Conservation (phyloP, 1,284 basidiomycete species). For the Megacollybia platyphylla region DNA sequence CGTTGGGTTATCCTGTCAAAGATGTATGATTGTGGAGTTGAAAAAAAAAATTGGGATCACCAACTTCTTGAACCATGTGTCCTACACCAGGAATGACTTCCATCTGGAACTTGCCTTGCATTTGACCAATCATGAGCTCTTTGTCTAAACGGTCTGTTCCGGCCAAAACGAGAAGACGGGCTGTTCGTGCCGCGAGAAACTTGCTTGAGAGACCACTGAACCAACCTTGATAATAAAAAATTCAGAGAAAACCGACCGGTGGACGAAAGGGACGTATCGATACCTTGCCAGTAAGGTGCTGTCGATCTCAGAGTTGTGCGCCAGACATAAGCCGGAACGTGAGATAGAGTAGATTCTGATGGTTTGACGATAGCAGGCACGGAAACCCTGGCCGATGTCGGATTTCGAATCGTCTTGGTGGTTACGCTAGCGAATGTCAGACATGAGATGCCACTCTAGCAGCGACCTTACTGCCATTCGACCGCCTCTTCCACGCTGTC, state of each 20-base stretch:
- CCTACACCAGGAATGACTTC: constrained; percentile 79
- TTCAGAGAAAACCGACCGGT: constrained; percentile 1
- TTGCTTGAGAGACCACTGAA: constrained; percentile 71
- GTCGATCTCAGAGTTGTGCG: constrained; percentile 76
- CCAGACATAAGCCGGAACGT: constrained; percentile 50
- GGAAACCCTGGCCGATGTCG: constrained; percentile 71
- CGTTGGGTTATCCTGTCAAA: constrained; percentile 68
- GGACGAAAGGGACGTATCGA: constrained; percentile 11
- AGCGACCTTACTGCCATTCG: constrained; percentile 81
- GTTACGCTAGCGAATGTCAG: constrained; percentile 34
- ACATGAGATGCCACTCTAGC: background rate
- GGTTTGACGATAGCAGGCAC: constrained; percentile 66
- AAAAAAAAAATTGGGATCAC: constrained; percentile 9
- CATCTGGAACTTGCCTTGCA: constrained; percentile 97
- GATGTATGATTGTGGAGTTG: constrained; percentile 3
- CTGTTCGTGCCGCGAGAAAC: constrained; percentile 70
- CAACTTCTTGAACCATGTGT: constrained; percentile 89
- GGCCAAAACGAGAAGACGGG: constrained; percentile 81
- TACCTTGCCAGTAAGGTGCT: constrained; percentile 83
- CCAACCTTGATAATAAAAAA: constrained; percentile 52
- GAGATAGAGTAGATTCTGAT: constrained; percentile 23
- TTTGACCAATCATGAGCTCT: constrained; percentile 95
- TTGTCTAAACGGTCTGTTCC: constrained; percentile 89
- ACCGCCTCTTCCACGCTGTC: constrained; percentile 75
- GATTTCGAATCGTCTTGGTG: constrained; percentile 72